Percentiles rank a stretch among this genome's conserved stretches.
These are phyloP conservation scores for Globisporangium irregulare DNA, from an alignment of 352 stramenopile genomes.

Conservation along the genomic window DNA sequence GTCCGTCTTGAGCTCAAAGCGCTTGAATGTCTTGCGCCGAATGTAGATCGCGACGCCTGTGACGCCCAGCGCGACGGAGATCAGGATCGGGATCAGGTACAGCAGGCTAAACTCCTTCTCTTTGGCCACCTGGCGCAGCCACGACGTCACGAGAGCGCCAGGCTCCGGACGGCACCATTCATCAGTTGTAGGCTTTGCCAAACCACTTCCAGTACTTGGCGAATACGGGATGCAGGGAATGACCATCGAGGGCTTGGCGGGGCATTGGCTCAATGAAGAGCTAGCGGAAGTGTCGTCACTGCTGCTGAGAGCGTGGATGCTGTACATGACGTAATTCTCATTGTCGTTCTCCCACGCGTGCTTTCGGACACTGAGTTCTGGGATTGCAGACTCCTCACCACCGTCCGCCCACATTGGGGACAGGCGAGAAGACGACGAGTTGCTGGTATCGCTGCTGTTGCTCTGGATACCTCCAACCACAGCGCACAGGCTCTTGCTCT, in stretches of 20 bases:
- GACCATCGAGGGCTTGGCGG: slow-evolving; percentile 19
- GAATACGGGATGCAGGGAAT: slow-evolving; percentile 31
- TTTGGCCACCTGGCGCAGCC: slow-evolving; percentile 27
- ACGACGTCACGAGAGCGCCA: slow-evolving; percentile 31
- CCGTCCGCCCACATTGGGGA: slow-evolving; percentile 22
- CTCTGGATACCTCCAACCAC: slow-evolving; percentile 6
- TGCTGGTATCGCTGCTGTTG: background rate
- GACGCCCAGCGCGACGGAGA: slow-evolving; percentile 22
- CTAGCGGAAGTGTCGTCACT: background rate
- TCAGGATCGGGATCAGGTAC: slow-evolving; percentile 29
- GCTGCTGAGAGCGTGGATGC: slow-evolving; percentile 14
- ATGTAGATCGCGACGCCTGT: slow-evolving; percentile 18
- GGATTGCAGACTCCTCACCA: slow-evolving; percentile 15
- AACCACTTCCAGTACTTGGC: background rate
- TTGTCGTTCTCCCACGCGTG: slow-evolving; percentile 23
- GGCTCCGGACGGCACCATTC: slow-evolving; percentile 28
- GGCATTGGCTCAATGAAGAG: background rate
- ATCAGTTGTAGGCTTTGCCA: background rate
- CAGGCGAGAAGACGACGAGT: background rate
- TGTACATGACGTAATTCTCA: slow-evolving; percentile 21
- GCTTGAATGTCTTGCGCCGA: slow-evolving; percentile 24
- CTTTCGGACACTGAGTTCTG: slow-evolving; percentile 18
- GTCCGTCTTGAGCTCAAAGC: slow-evolving; percentile 8
- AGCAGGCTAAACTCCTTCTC: slow-evolving; percentile 20
- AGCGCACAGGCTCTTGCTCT: background rate